Conservation (phyloP, 2,329 filamentous ascomycete species). For the Phyllosticta ampelicida region DNA sequence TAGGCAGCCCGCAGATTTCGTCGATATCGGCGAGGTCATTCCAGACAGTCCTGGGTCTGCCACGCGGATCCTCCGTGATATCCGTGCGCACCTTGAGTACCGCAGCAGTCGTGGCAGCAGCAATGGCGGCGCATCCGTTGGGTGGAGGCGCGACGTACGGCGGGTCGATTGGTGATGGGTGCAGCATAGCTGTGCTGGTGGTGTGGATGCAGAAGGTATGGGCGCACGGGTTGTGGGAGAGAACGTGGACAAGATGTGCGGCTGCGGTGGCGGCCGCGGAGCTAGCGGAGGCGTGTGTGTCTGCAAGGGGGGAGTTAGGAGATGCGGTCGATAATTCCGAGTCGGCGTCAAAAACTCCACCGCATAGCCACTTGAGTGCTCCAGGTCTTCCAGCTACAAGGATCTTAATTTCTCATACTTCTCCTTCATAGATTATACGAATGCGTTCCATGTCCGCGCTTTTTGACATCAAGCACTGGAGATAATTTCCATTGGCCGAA, state of each 20-base stretch:
- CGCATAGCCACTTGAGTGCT: no score
- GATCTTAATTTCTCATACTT: no score
- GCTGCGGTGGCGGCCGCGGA: not conserved
- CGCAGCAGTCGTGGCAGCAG: not conserved
- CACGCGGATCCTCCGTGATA: not conserved
- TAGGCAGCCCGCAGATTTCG: not conserved
- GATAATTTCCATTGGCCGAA: no score
- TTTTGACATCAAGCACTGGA: no score
- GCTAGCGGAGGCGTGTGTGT: not conserved
- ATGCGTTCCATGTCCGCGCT: no score
- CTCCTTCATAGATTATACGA: no score
- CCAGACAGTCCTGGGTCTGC: not conserved
- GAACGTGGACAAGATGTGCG: not conserved
- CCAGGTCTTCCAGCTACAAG: no score
- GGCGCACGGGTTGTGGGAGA: not conserved
- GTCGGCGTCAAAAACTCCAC: no score
- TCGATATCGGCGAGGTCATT: conserved; percentile 1
- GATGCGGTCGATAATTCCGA: no score
- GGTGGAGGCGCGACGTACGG: not conserved
- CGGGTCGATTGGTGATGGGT: not conserved
- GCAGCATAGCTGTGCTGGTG: not conserved
- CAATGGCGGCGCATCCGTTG: not conserved
- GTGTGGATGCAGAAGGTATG: not conserved
- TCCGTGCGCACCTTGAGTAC: not conserved
- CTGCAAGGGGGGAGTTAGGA: not conserved